These are phyloP conservation scores for Berberis vulgaris DNA, from an alignment of 164 flowering plant species.

Conservation along the genomic window DNA sequence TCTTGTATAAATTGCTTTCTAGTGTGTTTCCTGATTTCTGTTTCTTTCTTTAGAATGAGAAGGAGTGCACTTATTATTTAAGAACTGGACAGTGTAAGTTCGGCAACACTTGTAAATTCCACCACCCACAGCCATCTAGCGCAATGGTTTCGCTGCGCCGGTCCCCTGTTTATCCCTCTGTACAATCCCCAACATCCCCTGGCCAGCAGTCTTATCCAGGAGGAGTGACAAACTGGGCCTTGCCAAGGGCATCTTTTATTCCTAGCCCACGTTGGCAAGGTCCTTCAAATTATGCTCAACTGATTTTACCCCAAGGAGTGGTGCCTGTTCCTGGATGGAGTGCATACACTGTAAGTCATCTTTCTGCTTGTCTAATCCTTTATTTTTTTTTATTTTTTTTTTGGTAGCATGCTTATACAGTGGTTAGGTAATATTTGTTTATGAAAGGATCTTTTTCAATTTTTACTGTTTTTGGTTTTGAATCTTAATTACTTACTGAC, in stretches of 20 bases:
- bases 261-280: slow-evolving; percentile 91
- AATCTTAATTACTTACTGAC: too few species aligned
- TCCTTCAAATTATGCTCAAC: slow-evolving; percentile 76
- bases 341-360: slow-evolving; percentile 59
- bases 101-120: slow-evolving; percentile 88
- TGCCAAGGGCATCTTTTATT: slow-evolving; percentile 76
- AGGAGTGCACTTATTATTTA: slow-evolving; percentile 85
- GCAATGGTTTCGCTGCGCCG: slow-evolving; percentile 71
- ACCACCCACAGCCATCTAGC: slow-evolving; percentile 91
- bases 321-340: slow-evolving; percentile 88
- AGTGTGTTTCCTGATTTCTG: neutral
- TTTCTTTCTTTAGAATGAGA: slow-evolving; percentile 55
- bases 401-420: too few species aligned
- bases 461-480: too few species aligned
- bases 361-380: too few species aligned
- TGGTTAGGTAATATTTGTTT: too few species aligned
- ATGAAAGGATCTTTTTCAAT: too few species aligned
- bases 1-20: neutral
- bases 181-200: slow-evolving; percentile 70
- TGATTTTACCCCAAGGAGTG: slow-evolving; percentile 82
- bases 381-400: too few species aligned
- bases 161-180: slow-evolving; percentile 72
- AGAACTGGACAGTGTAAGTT: slow-evolving; percentile 96
- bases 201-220: slow-evolving; percentile 75
- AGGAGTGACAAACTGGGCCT: slow-evolving; percentile 55